Evolutionary conservation across 2,329 filamentous ascomycete genomes (phyloP), one percentile per base, ranked within the genome.

Genomic region (Cercospora citrullina): DNA sequence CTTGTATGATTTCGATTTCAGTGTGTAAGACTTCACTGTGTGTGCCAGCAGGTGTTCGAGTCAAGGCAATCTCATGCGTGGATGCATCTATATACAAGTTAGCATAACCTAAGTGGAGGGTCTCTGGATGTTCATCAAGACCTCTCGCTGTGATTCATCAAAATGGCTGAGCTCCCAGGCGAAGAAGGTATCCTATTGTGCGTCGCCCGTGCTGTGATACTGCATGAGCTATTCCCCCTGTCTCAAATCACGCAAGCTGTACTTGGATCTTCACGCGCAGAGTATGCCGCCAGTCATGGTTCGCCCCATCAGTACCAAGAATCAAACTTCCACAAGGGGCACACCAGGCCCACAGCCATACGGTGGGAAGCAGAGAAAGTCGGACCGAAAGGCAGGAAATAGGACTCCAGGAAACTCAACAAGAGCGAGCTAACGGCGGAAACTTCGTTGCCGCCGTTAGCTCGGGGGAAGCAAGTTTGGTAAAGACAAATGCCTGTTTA

Each of bases 381-480:
- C 26, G 86, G 85, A 26, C 28, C 83, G 78, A 71, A 90, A 90
- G 0, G 87, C 82, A 0, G 84, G 82, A 2, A 89, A 78, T 1
- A 90, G 75, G 3, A 90, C 79, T 0, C 85, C 86, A 0, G 87
- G 88, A 66, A 90, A 90, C 70, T 90, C 88, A 1, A 90, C 81
- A 0, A 90, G 79, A 1, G 68, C 71, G 10, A 66, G 64, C n/a
- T n/a, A n/a, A n/a, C n/a, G n/a, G n/a, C 16, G 53, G 55, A 12
- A 63, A 71, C 4, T 53, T 21, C 4, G 53, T 10, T 12, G 55
- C 59, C 5, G 31, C 59, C 4, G 26, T 21, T 3, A 62, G 21
- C 21, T 70, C 63, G 1, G 51, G n/a, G 1, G 33, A 64, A 21
- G 42, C 30, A 10, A 67, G 70, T 39, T 66, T 65, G 8, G 63